Evolutionary conservation across 2,329 filamentous ascomycete species (phyloP), one percentile per base, ranked within the genome.

Genomic region (Fusarium sp.): DNA sequence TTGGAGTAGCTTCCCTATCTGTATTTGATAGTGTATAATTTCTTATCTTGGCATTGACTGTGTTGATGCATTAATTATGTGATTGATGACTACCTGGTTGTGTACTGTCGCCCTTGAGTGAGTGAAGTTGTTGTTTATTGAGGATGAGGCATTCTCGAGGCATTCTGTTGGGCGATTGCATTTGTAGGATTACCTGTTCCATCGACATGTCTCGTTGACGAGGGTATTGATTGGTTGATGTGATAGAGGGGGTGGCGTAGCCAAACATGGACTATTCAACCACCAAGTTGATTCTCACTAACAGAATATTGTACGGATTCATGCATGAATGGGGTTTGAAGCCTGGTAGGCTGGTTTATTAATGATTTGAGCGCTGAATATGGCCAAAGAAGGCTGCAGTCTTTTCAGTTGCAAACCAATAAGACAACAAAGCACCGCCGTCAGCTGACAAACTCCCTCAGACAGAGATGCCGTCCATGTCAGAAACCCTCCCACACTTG

Each of bases 1-100:
- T 69, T 75, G 74, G 72, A 76, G 75, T 78, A 80, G 78, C 76
- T 80, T 77, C 65, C 44, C 73, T 77, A 76, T 77, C 77, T 80
- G 74, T 79, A 81, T 80, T 81, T 65, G 77, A 80, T 81, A 81
- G 79, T 81, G 80, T 81, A 81, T 81, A 81, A 81, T 81, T 79
- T 79, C 70, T 79, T 75, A 78, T 73, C 67, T 67, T 59, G 17
- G 60, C 63, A 69, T 40, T 66, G 56, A 53, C 62, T 58, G 42
- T 35, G 20, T 72, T 49, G 61, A 64, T 70, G 33, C 31, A 24
- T 29, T 33, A 33, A 24, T 29, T 33, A 33, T 33, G 51, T 42
- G 22, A 58, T 46, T 69, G 51, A 33, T 24, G 20, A 35, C 68
- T 49, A 58, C 17, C 5, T 14, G 20, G 22, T 35, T 22, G 40